Base-by-base conservation (phyloP, 2,329 filamentous ascomycete genomes). In the Diaporthe velutina region DNA sequence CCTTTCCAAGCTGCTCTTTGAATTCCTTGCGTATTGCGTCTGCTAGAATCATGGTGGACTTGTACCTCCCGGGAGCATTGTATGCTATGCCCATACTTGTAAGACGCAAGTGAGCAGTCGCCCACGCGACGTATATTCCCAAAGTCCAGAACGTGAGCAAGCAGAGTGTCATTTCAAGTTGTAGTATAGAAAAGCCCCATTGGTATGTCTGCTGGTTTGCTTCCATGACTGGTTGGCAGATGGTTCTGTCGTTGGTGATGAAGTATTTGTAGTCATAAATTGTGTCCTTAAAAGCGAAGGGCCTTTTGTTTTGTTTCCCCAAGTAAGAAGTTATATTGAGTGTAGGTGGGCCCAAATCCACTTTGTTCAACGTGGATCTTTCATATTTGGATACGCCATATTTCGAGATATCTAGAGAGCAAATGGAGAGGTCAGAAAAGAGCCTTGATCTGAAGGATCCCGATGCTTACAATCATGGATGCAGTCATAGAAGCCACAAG, bases 361-460 rank as follows among this genome's bases (percentile, higher is more conserved):
- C 7, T n/a, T 30, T 19, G n/a, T n/a, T n/a, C 54, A 30, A 57
- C 0, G 0, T 1, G 8, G 54, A 57, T 0, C 2, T 57, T 22
- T 0, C 6, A 10, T 1, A 3, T 2, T 22, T 35, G 30, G 30
- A 33, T 35, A 57, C 30, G 22, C 54, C 54, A n/a, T 57, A 57
- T 0, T 35, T 4, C 1, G 4, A n/a, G 35, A n/a, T n/a, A 13
- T 57, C 54, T 57, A 12, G n/a, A n/a, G 30, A 54, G 25, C 9
- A 12, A 9, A n/a, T 35, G 13, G 17, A 54, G 25, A 35, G 15
- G 54, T 57, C 19, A 57, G 54, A 57, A n/a, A 5, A n/a, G 19
- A 0, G 3, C 8, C 2, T 57, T n/a, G 9, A 22, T 22, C 4
- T 0, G 1, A 12, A 12, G 19, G 7, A 13, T 8, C 9, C 30